These are phyloP conservation scores for Takakia lepidozioides DNA, from an alignment of 225 moss, liverwort and hornwort genomes.

Conservation along the genomic window DNA sequence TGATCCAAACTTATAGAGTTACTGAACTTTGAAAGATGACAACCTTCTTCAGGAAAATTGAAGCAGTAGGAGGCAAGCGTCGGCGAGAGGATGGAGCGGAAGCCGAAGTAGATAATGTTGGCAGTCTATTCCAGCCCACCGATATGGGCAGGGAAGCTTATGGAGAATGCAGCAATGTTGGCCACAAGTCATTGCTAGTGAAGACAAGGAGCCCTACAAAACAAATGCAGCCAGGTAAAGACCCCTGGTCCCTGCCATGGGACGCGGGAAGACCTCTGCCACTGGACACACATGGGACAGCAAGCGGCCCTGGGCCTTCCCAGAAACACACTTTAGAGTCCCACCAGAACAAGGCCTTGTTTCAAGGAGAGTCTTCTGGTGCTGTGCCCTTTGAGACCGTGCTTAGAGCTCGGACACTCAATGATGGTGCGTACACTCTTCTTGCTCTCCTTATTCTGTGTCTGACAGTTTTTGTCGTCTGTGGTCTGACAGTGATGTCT, in stretches of 20 bases:
- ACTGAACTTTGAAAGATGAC: slow-evolving; percentile 1
- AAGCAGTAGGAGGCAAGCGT: slow-evolving; percentile 20
- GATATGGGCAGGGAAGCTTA: slow-evolving; percentile 4
- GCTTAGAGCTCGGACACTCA: slow-evolving; percentile 23
- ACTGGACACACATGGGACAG: no score
- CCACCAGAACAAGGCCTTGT: slow-evolving; percentile 4
- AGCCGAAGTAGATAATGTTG: slow-evolving; percentile 6
- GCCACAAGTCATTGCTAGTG: slow-evolving; percentile 15
- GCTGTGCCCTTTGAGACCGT: no score
- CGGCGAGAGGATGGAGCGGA: slow-evolving; percentile 24
- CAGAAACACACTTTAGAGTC: slow-evolving; percentile 7
- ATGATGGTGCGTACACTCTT: slow-evolving; percentile 28
- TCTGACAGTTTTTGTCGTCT: background rate
- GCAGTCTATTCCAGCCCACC: slow-evolving; percentile 15
- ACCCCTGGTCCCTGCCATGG: slow-evolving; percentile 21
- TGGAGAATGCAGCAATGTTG: background rate
- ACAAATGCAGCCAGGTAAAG: slow-evolving; percentile 15
- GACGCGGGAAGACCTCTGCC: slow-evolving; percentile 11
- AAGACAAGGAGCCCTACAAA: slow-evolving; percentile 14
- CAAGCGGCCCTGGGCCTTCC: background rate
- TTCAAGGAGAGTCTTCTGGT: slow-evolving; percentile 15
- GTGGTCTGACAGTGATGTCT: background rate
- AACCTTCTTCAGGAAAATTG: slow-evolving; percentile 26
- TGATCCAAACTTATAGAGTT: no score
- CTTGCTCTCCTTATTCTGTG: background rate